A percentile compares a stretch with the other conserved stretches of the same genome.
phyloP scores from a whole-genome alignment of 257 asterid genomes.

The Cinchona pubescens region DNA sequence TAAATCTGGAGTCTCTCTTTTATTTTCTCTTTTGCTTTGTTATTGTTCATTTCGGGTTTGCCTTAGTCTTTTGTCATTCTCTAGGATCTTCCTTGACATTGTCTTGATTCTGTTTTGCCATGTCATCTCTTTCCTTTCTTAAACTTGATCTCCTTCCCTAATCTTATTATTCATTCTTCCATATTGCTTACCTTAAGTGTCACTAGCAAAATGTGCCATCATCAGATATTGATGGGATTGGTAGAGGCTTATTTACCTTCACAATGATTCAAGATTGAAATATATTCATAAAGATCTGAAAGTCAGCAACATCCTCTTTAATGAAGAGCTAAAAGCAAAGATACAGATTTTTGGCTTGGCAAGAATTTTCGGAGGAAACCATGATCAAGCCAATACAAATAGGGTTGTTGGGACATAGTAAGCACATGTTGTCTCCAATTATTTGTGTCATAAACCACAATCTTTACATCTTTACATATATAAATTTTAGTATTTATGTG shows the following conservation, averaged over 20 bases:
- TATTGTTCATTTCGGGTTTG: no score
- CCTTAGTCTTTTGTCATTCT: no score
- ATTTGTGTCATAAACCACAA: neutral
- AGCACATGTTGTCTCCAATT: neutral
- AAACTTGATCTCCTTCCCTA: no score
- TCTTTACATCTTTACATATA: neutral
- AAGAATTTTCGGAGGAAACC: conserved; percentile 14
- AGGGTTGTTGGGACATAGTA: conserved; percentile 21
- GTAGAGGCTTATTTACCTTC: conserved; percentile 21
- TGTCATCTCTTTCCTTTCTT: no score
- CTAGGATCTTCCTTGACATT: no score
- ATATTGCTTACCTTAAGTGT: no score
- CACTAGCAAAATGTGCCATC: conserved; percentile 3
- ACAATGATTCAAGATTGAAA: conserved; percentile 17
- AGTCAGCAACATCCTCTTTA: conserved; percentile 19
- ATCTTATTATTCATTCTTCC: no score
- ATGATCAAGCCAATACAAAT: conserved; percentile 18
- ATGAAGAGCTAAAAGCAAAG: conserved; percentile 12
- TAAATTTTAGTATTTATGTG: neutral
- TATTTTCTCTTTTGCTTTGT: no score
- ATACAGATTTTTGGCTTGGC: conserved; percentile 22
- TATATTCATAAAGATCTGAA: conserved; percentile 16
- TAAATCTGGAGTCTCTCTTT: no score
- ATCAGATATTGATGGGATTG: conserved; percentile 18
- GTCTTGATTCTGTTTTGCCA: no score